Evolutionary conservation across 352 stramenopile species (phyloP), one percentile per base, ranked within the genome.

Genomic region (Globisporangium viniferum): DNA sequence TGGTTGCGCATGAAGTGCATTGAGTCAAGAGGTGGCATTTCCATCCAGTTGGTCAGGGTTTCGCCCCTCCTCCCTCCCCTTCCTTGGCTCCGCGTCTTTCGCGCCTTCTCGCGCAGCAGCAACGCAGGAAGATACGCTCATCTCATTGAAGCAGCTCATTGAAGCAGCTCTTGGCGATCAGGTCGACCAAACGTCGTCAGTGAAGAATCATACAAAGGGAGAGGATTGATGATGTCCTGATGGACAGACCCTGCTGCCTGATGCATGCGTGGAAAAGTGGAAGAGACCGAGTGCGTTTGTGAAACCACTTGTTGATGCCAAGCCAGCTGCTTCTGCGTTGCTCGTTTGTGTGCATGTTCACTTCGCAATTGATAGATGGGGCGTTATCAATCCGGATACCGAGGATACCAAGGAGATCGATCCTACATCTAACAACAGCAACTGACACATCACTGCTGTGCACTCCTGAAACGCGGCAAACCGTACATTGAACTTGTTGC

Each of bases 51-150:
- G 46, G 46, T 46, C 39, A 24, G 14, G 39, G 3, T 33, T 33
- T 51, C 44, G 44, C 44, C 44, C 22, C 44, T 51, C 8, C 44
- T 15, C 2, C 14, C 22, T 33, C 41, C 2, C 14, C 24, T 51
- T 51, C 14, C 24, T 51, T 51, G 44, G 15, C 44, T 51, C 44
- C 20, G n/a, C 49, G n/a, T 29, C 22, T 29, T 29, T 27, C 49
- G 49, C n/a, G 49, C 49, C 49, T 56, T 56, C 49, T 56, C 49
- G 49, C 49, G 49, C 49, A 56, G 49, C 49, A 56, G 49, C 49
- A 27, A 29, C 27, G 2, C 44, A 51, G 8, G 44, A 51, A 51
- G 44, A 24, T 51, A 22, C 44, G 18, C 44, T 51, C 18, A 49
- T 51, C 20, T 49, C 44, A n/a, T 49, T 48, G 24, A 24, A 24